Evolutionary conservation across 2,329 filamentous ascomycete genomes (phyloP).

Genomic region (Rutstroemia sydowiana): DNA sequence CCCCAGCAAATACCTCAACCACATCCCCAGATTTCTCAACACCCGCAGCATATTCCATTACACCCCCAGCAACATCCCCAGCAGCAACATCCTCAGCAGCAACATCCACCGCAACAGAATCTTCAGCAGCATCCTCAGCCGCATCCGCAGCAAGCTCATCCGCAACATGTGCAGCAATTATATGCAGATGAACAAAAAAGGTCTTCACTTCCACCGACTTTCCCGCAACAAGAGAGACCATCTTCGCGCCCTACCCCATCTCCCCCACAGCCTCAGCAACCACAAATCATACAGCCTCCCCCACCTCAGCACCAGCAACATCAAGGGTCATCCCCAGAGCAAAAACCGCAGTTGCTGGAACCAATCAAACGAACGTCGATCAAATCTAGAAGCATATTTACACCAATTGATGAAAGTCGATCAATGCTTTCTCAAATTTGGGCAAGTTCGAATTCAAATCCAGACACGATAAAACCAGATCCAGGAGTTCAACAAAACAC

Average conservation of each 20-base stretch:
- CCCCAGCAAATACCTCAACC: neutral
- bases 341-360: conserved; percentile 42
- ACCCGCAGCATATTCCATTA: neutral
- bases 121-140: conserved; percentile 41
- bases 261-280: conserved; percentile 52
- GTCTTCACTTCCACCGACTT: conserved; percentile 65
- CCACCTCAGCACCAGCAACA: conserved; percentile 36
- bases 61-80: conserved; percentile 24
- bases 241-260: conserved; percentile 44
- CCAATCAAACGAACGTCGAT: conserved; percentile 43
- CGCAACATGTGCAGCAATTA: conserved; percentile 53
- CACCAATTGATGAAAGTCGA: conserved; percentile 87
- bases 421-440: conserved; percentile 84
- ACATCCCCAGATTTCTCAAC: neutral
- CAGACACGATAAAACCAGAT: conserved; percentile 28
- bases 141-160: too few relatives aligned
- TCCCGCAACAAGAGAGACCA: conserved; percentile 50
- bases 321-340: conserved; percentile 30
- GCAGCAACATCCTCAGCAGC: conserved; percentile 33
- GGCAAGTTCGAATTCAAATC: conserved; percentile 50
- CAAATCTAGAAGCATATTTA: conserved; percentile 75
- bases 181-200: conserved; percentile 73
- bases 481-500: conserved; percentile 49
- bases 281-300: conserved; percentile 44
- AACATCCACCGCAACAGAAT: too few relatives aligned